These are phyloP conservation scores for Diaporthe vaccinii DNA, from an alignment of 2,329 filamentous ascomycete species.

Conservation along the genomic window DNA sequence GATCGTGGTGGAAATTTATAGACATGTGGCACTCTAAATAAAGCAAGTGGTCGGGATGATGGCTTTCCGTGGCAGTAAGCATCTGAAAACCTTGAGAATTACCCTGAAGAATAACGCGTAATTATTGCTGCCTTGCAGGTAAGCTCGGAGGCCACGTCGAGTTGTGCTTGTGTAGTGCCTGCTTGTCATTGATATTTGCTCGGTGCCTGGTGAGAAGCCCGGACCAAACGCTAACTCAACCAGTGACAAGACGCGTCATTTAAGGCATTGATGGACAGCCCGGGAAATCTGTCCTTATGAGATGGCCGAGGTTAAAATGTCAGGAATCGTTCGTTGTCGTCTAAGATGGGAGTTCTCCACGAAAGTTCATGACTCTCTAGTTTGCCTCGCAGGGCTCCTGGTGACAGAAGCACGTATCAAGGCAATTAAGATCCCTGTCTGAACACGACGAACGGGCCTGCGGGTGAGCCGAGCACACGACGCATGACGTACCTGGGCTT, in stretches of 20 bases:
- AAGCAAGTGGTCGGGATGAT: neutral
- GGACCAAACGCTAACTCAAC: neutral
- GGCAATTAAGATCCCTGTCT: conserved; percentile 27
- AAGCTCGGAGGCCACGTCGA: conserved; percentile 1
- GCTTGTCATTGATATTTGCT: neutral
- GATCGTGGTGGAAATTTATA: neutral
- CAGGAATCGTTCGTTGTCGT: neutral
- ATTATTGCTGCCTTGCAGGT: neutral
- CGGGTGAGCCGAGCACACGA: conserved; percentile 18
- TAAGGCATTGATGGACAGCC: neutral
- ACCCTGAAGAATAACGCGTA: neutral
- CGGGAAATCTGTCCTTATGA: neutral
- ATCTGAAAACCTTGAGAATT: fast-evolving
- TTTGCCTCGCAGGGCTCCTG: neutral
- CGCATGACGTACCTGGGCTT: conserved; percentile 25
- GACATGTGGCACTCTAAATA: neutral
- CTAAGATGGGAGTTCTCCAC: neutral
- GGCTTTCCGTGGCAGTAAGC: neutral
- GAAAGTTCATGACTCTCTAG: neutral
- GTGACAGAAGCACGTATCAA: conserved; percentile 5
- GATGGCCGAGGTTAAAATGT: neutral
- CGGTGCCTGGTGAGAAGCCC: neutral
- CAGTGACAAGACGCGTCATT: neutral
- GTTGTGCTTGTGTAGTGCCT: neutral
- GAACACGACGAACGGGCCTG: neutral